Evolutionary conservation across 2,329 filamentous ascomycete genomes (phyloP).

Genomic region (Neophaeococcomyces aloes): DNA sequence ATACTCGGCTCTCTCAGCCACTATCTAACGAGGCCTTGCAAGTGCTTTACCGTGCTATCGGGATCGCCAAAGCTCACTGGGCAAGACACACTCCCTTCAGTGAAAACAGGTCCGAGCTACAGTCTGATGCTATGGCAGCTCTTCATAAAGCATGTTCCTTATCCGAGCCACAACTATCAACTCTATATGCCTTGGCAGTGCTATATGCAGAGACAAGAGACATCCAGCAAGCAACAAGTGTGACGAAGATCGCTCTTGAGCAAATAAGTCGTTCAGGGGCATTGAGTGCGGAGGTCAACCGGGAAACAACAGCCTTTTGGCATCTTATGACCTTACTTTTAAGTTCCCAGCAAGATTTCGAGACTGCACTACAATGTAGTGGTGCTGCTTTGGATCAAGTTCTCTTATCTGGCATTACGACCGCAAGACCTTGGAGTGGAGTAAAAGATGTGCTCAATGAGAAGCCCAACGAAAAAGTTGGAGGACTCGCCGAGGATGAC

Average conservation of each 20-base stretch:
- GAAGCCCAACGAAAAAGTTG: slow-evolving; percentile 22
- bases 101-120: slow-evolving; percentile 58
- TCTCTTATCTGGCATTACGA: background rate
- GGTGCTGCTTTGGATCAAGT: slow-evolving; percentile 78
- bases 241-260: slow-evolving; percentile 61
- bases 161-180: slow-evolving; percentile 56
- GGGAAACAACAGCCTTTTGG: slow-evolving; percentile 69
- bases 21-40: slow-evolving; percentile 14
- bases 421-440: slow-evolving; percentile 43
- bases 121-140: slow-evolving; percentile 64
- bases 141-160: slow-evolving; percentile 62
- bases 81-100: slow-evolving; percentile 70
- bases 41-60: slow-evolving; percentile 54
- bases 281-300: slow-evolving; percentile 23
- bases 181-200: slow-evolving; percentile 69
- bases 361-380: slow-evolving; percentile 69
- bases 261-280: slow-evolving; percentile 11
- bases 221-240: slow-evolving; percentile 66
- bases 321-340: slow-evolving; percentile 79
- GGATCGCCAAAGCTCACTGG: slow-evolving; percentile 78
- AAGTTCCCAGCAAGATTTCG: slow-evolving; percentile 75
- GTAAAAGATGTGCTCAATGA: slow-evolving; percentile 50
- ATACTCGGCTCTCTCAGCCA: background rate
- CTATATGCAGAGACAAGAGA: slow-evolving; percentile 82
- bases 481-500: slow-evolving; percentile 54